Conservation (phyloP, 106 monocot species). For the Alisma plantagoaquatica region DNA sequence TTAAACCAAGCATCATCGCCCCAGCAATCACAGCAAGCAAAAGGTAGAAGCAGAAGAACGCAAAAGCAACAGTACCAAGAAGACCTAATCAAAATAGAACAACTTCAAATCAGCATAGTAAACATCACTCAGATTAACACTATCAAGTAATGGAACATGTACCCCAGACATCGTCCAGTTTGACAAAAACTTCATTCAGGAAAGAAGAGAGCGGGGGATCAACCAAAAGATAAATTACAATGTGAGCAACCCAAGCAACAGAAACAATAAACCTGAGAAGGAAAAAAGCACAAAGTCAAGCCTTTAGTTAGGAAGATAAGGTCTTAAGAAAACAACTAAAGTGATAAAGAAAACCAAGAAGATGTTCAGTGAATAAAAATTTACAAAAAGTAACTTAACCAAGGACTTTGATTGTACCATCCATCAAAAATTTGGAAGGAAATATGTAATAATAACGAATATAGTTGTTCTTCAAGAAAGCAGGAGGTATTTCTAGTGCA, state of each 20-base stretch:
- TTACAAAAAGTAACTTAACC: no score
- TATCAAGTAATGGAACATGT: slow-evolving; percentile 6
- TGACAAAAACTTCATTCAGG: slow-evolving; percentile 90
- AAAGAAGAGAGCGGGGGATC: slow-evolving; percentile 88
- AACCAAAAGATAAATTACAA: slow-evolving; percentile 86
- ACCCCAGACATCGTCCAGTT: slow-evolving; percentile 97
- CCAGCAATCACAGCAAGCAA: slow-evolving; percentile 93
- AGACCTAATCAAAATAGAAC: slow-evolving; percentile 43
- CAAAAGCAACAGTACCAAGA: slow-evolving; percentile 91
- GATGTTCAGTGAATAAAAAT: no score
- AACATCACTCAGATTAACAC: not conserved
- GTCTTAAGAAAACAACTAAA: no score
- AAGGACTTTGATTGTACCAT: no score
- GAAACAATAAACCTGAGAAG: slow-evolving; percentile 80
- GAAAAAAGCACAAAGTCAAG: not conserved
- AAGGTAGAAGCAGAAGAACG: slow-evolving; percentile 97
- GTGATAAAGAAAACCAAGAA: no score
- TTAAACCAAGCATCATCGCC: slow-evolving; percentile 95
- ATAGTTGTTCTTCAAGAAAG: no score
- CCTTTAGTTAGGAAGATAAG: no score
- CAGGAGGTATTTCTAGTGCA: no score
- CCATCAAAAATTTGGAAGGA: no score
- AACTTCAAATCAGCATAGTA: not conserved
- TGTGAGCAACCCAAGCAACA: slow-evolving; percentile 94
- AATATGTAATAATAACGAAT: no score